These are phyloP conservation scores for Pseudogymnoascus sp. DNA, from an alignment of 2,329 filamentous ascomycete genomes.

Conservation along the genomic window DNA sequence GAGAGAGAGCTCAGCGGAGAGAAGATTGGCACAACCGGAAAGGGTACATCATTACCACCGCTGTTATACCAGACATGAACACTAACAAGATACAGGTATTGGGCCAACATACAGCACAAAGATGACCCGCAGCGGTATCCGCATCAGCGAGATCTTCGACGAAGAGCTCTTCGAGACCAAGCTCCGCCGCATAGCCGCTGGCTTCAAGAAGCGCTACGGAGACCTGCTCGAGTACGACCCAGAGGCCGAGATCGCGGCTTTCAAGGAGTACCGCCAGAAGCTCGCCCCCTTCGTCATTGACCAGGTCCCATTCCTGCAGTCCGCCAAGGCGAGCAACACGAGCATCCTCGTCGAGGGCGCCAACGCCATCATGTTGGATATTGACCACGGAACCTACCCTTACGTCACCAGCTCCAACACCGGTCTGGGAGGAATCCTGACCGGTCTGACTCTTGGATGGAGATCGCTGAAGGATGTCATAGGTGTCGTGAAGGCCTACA, in stretches of 20 bases:
- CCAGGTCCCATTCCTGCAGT: constrained; percentile 51
- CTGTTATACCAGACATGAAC: constrained; percentile 39
- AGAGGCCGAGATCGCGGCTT: constrained; percentile 60
- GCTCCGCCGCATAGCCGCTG: constrained; percentile 51
- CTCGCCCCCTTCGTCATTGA: constrained; percentile 59
- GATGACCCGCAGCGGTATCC: constrained; percentile 57
- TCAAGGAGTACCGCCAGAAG: constrained; percentile 50
- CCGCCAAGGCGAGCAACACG: constrained; percentile 50
- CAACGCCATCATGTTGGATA: constrained; percentile 59
- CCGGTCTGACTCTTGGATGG: constrained; percentile 41
- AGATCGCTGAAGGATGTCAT: constrained; percentile 54
- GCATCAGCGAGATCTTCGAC: constrained; percentile 61
- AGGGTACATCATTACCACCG: constrained; percentile 31
- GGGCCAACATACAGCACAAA: constrained; percentile 54
- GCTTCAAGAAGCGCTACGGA: constrained; percentile 63
- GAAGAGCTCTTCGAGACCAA: constrained; percentile 59
- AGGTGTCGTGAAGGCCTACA: constrained; percentile 63
- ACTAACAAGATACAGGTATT: constrained; percentile 35
- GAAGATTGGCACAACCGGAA: constrained; percentile 38
- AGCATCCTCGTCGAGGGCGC: constrained; percentile 64
- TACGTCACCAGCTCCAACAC: constrained; percentile 40
- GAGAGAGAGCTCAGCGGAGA: constrained; percentile 43
- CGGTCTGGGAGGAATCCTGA: constrained; percentile 54
- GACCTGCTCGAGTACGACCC: constrained; percentile 58
- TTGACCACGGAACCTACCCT: constrained; percentile 55